These are phyloP conservation scores for sorghum (Sorghum bicolor) DNA, from an alignment of 176 grass and related monocot genomes.

Conservation along the genomic window DNA sequence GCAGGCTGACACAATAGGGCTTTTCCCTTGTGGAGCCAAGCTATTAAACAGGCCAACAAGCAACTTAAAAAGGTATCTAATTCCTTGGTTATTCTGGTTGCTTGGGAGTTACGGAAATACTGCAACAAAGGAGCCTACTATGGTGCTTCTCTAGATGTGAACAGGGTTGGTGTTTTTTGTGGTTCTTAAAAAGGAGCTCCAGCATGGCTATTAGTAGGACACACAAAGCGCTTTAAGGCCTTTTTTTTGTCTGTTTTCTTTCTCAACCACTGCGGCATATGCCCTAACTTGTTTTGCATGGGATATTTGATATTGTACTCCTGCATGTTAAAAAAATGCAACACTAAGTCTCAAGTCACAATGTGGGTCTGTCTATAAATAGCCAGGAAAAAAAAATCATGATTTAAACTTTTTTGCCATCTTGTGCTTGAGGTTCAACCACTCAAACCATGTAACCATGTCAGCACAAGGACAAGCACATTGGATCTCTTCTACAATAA, in stretches of 20 bases:
- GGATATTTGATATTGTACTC: not conserved
- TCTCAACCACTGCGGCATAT: not conserved
- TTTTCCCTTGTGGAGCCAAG: not conserved
- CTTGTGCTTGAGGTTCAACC: not conserved
- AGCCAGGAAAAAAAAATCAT: not conserved
- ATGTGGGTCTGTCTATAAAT: constrained; percentile 9
- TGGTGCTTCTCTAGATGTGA: not conserved
- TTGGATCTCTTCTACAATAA: constrained; percentile 8
- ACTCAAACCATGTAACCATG: not conserved
- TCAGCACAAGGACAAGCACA: constrained; percentile 7
- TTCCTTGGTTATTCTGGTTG: constrained; percentile 4
- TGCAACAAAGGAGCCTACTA: not conserved
- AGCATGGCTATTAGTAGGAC: not conserved
- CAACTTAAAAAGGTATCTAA: not conserved
- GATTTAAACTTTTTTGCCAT: constrained; percentile 28
- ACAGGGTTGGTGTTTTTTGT: not conserved
- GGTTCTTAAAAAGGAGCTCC: not conserved
- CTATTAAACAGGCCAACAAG: not conserved
- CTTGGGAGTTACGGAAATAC: not conserved
- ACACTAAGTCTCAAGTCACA: not conserved
- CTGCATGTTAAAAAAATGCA: not conserved
- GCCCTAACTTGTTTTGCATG: not conserved
- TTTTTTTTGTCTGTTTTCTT: not conserved
- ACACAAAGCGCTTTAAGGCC: not conserved
- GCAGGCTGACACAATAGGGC: not conserved